Evolutionary conservation across 805 yeast species (phyloP).

Genomic region (Nematodospora valgi): DNA sequence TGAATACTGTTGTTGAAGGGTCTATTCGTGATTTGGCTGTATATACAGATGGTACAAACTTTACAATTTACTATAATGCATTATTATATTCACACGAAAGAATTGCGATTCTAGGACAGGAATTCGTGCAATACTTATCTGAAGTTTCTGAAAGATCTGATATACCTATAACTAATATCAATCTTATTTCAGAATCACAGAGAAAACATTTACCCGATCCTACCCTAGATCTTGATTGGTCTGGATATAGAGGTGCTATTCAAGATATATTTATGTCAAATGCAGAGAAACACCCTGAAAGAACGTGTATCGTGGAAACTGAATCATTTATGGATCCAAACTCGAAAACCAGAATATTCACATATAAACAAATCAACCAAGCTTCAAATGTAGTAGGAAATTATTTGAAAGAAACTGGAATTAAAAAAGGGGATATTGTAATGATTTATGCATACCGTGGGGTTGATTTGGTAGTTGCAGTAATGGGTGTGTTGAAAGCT

Average conservation of each 20-base stretch:
- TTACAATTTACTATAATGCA: constrained; percentile 66
- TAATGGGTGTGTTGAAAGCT: constrained; percentile 96
- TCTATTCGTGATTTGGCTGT: constrained; percentile 65
- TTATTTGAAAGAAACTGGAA: constrained; percentile 75
- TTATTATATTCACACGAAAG: constrained; percentile 70
- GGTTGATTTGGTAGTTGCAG: constrained; percentile 94
- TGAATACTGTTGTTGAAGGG: constrained; percentile 47
- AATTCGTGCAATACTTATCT: constrained; percentile 54
- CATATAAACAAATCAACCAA: constrained; percentile 83
- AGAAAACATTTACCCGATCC: constrained; percentile 75
- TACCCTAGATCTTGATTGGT: constrained; percentile 82
- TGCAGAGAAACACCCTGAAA: constrained; percentile 79
- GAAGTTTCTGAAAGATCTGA: constrained; percentile 33
- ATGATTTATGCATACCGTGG: constrained; percentile 98
- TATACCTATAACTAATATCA: constrained; percentile 53
- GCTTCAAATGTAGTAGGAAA: constrained; percentile 94
- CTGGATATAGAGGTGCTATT: constrained; percentile 88
- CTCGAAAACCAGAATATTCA: constrained; percentile 65
- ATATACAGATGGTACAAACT: constrained; percentile 31
- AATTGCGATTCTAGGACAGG: constrained; percentile 67
- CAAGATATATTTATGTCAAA: constrained; percentile 92
- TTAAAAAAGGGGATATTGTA: constrained; percentile 88
- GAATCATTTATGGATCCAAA: constrained; percentile 58
- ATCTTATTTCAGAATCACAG: constrained; percentile 69
- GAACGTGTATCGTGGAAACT: constrained; percentile 92